phyloP scores from a whole-genome alignment of 306 rosid genomes.

The Cyamopsis tetragonoloba region DNA sequence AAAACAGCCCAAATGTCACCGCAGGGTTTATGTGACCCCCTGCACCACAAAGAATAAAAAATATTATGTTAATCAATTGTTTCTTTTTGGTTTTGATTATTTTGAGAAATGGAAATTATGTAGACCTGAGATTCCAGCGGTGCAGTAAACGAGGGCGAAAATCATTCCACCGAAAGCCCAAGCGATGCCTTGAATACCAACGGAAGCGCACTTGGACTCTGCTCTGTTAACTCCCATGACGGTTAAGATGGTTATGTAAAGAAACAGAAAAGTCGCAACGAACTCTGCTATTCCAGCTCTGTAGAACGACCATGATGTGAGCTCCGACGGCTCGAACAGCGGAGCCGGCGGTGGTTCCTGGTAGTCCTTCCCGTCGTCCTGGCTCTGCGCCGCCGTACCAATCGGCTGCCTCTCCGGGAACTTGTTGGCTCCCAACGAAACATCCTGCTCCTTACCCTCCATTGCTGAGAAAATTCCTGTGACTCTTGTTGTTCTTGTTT shows the following conservation, averaged over 20 bases:
- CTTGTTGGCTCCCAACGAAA: conserved; percentile 49
- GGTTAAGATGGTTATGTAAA: conserved; percentile 45
- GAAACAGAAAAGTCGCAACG: conserved; percentile 44
- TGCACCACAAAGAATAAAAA: neutral
- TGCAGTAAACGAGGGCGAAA: conserved; percentile 52
- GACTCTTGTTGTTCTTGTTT: neutral
- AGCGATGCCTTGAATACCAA: conserved; percentile 51
- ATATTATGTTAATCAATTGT: neutral
- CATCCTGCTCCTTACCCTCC: conserved; percentile 51
- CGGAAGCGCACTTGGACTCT: conserved; percentile 1
- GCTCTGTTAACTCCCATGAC: conserved; percentile 32
- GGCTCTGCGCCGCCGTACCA: conserved; percentile 50
- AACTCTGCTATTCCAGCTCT: conserved; percentile 54
- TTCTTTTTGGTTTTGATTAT: too few relatives aligned
- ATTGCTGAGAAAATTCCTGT: too few relatives aligned
- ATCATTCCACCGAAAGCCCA: conserved; percentile 61
- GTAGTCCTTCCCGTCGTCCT: conserved; percentile 42
- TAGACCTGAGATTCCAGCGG: conserved; percentile 57
- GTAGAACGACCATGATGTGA: conserved; percentile 45
- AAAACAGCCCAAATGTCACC: conserved; percentile 42
- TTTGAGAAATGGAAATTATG: too few relatives aligned
- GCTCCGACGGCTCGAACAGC: conserved; percentile 35
- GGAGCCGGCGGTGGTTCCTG: conserved; percentile 55
- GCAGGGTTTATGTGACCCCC: conserved; percentile 58
- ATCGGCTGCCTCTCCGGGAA: conserved; percentile 50